Conservation (phyloP, 257 asterid genomes). For the Coffea canephora region DNA sequence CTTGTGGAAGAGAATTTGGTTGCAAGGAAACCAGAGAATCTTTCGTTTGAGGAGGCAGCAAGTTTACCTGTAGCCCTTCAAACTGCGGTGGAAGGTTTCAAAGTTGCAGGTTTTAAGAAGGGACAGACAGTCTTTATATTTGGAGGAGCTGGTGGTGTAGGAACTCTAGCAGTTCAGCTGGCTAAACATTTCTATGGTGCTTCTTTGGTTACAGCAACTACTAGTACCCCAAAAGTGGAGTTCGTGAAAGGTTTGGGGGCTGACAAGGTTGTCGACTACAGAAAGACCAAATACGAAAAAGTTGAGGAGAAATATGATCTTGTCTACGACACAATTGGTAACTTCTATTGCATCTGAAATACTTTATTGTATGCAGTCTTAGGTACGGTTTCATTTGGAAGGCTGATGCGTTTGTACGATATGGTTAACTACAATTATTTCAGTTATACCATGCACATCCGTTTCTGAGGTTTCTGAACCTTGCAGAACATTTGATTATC, state of each 20-base stretch:
- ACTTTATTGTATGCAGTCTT: not conserved
- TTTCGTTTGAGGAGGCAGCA: constrained; percentile 62
- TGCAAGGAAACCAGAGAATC: constrained; percentile 43
- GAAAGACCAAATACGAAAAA: constrained; percentile 34
- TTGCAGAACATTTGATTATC: not conserved
- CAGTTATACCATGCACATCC: not conserved
- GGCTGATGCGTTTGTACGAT: not conserved
- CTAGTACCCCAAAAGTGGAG: constrained; percentile 53
- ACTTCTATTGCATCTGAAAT: not conserved
- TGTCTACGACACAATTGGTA: constrained; percentile 62
- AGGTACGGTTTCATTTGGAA: not conserved
- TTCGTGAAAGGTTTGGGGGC: constrained; percentile 62
- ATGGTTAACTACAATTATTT: too few relatives aligned
- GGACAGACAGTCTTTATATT: constrained; percentile 50
- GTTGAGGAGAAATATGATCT: constrained; percentile 59
- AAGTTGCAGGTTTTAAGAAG: constrained; percentile 33
- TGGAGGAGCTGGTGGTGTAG: constrained; percentile 79
- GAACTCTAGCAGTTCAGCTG: constrained; percentile 49
- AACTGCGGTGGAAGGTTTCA: constrained; percentile 59
- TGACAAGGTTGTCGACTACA: constrained; percentile 62
- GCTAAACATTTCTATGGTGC: constrained; percentile 51
- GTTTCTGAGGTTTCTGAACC: not conserved
- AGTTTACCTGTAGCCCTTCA: constrained; percentile 60
- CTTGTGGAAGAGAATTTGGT: constrained; percentile 51
- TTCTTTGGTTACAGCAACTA: constrained; percentile 49